Evolutionary conservation across 2,329 filamentous ascomycete genomes (phyloP).

Genomic region (Leptographium procerum): DNA sequence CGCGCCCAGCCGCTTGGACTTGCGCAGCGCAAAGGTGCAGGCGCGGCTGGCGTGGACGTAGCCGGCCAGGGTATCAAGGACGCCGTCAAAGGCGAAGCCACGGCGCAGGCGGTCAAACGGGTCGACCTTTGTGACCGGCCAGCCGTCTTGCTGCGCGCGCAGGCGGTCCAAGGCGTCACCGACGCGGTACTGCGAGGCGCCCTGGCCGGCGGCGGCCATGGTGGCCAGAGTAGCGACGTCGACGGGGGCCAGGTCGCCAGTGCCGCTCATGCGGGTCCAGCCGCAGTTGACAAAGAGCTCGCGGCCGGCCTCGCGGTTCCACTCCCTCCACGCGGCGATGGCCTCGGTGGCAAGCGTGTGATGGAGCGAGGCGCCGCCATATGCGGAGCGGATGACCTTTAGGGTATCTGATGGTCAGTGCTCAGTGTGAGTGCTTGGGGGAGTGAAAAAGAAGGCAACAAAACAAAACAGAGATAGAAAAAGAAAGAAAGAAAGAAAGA

Average conservation of each 20-base stretch:
- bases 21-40: not conserved
- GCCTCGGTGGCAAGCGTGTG: not conserved
- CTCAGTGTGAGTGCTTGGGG: not conserved
- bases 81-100: slow-evolving; percentile 1
- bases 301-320: slow-evolving; percentile 2
- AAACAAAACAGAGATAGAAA: not conserved
- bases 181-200: not conserved
- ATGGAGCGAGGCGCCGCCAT: not conserved
- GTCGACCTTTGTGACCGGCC: not conserved
- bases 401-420: not conserved
- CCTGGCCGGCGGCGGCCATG: not conserved
- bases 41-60: slow-evolving; percentile 1
- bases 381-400: slow-evolving; percentile 1
- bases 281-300: slow-evolving; percentile 1
- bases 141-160: slow-evolving; percentile 1
- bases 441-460: not conserved
- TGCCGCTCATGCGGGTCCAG: slow-evolving; percentile 1
- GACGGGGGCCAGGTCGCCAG: not conserved
- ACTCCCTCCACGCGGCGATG: not conserved
- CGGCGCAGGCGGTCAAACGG: not conserved
- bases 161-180: not conserved
- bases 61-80: slow-evolving; percentile 1
- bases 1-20: not conserved
- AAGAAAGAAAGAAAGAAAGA: too few relatives aligned
- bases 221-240: not conserved